Base-by-base conservation (phyloP, 768 basidiomycete genomes). In the Panaeolus papilionaceus region DNA sequence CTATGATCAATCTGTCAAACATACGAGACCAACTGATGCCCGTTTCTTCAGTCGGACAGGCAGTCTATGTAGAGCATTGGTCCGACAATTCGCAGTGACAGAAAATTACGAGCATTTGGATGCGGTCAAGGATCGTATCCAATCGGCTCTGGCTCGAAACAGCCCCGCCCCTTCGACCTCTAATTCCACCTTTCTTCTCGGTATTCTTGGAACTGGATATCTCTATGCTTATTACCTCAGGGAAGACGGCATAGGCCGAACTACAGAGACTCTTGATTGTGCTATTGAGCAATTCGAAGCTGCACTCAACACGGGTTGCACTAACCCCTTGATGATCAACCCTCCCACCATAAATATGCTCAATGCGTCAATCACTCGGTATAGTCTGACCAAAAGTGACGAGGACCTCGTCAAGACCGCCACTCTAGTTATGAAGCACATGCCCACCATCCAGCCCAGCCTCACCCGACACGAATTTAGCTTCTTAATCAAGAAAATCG, bases 1-100 rank as follows among this genome's bases (percentile, higher is more conserved):
- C 51, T 69, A 68, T 45, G 47, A 68, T 38, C 66, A 71, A 49
- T 67, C 65, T 40, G 62, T 70, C 10, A 47, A 66, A 12, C 61
- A 26, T 14, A 68, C 49, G 4, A 51, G 10, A 9, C 28, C 40
- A 54, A 8, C 16, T 0, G 37, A 66, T 47, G 38, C 44, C 26
- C 64, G 40, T 2, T 62, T 33, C 37, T 61, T 58, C 23, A n/a
- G 20, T 38, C 39, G 68, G 20, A n/a, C 66, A 8, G 65, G 64
- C 4, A 68, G 65, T 47, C 64, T 68, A 20, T 51, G 64, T 44
- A 26, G 68, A 7, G 47, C 47, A 20, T 51, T 51, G 47, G 20
- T 51, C 11, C 47, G 47, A n/a, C 26, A 51, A 26, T 51, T 51
- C 12, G n/a, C 12, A 8, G 47, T 12, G n/a, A 51, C 47, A 51